phyloP scores from a whole-genome alignment of 2,329 filamentous ascomycete genomes.

The Xylaria multiplex region DNA sequence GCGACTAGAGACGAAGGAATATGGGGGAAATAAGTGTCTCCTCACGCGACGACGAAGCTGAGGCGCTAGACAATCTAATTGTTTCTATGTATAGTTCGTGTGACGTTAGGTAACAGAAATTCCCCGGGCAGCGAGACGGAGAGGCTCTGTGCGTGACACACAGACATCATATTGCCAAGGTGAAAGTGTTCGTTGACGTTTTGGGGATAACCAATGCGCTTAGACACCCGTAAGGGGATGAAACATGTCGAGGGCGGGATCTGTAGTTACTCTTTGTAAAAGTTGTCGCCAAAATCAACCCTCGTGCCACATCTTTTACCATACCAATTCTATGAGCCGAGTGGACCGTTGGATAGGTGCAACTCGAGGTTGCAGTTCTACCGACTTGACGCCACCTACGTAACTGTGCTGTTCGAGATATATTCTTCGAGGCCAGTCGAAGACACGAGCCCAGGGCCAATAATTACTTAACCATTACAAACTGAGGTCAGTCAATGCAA shows the following conservation, averaged over 20 bases:
- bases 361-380: conserved; percentile 3
- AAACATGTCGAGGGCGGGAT: not conserved
- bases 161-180: conserved; percentile 2
- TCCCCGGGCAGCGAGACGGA: not conserved
- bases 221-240: not conserved
- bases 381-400: conserved; percentile 16
- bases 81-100: conserved; percentile 30
- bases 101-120: conserved; percentile 8
- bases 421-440: conserved; percentile 1
- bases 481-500: not conserved
- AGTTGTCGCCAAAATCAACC: conserved; percentile 1
- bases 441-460: not conserved
- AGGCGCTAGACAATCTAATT: not conserved
- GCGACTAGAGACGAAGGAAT: not conserved
- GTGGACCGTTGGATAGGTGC: conserved; percentile 2
- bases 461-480: conserved; percentile 32
- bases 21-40: not conserved
- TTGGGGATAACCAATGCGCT: conserved; percentile 11
- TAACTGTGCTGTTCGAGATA: conserved; percentile 15
- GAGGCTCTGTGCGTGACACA: conserved; percentile 17
- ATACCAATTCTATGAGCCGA: conserved; percentile 17
- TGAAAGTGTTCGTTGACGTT: conserved; percentile 2
- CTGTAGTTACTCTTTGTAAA: not conserved
- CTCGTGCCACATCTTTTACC: conserved; percentile 8
- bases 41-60: conserved; percentile 12